These are phyloP conservation scores for Corniculantispora saksenae DNA, from an alignment of 2,329 filamentous ascomycete genomes.

Conservation along the genomic window DNA sequence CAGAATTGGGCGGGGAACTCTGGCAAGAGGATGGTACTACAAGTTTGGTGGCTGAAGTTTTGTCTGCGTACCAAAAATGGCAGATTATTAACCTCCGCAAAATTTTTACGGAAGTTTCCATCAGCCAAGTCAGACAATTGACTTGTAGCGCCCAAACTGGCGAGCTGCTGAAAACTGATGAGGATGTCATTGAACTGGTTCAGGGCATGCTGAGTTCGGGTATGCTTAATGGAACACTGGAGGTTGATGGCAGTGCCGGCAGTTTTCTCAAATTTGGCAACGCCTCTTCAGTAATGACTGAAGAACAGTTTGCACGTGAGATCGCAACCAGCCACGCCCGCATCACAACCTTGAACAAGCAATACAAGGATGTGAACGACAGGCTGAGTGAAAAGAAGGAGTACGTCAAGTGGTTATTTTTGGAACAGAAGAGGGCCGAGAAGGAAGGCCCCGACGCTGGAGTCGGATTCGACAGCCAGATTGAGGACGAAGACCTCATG, in stretches of 20 bases:
- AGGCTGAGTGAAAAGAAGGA: slow-evolving; percentile 57
- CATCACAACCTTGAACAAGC: slow-evolving; percentile 46
- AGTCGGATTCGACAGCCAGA: slow-evolving; percentile 46
- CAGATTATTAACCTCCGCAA: slow-evolving; percentile 72
- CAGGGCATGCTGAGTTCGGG: slow-evolving; percentile 56
- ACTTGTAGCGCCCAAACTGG: slow-evolving; percentile 59
- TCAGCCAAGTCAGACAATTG: slow-evolving; percentile 51
- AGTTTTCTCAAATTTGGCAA: slow-evolving; percentile 55
- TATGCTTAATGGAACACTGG: slow-evolving; percentile 55
- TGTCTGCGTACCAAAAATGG: slow-evolving; percentile 72
- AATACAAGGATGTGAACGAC: slow-evolving; percentile 55
- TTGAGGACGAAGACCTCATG: slow-evolving; percentile 66
- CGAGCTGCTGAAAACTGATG: slow-evolving; percentile 40
- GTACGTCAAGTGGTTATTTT: slow-evolving; percentile 50
- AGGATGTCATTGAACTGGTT: slow-evolving; percentile 49
- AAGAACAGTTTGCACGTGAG: slow-evolving; percentile 51
- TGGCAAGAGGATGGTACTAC: slow-evolving; percentile 75
- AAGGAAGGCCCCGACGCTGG: slow-evolving; percentile 41
- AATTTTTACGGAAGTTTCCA: slow-evolving; percentile 65
- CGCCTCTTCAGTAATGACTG: slow-evolving; percentile 45
- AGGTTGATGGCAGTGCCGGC: slow-evolving; percentile 42
- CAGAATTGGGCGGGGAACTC: slow-evolving; percentile 54
- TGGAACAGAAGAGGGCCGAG: slow-evolving; percentile 48
- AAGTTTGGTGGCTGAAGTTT: slow-evolving; percentile 68
- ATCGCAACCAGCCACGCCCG: slow-evolving; percentile 43